Conservation (phyloP, 2,329 filamentous ascomycete genomes). For the Stachybotrys chlorohalonatus region DNA sequence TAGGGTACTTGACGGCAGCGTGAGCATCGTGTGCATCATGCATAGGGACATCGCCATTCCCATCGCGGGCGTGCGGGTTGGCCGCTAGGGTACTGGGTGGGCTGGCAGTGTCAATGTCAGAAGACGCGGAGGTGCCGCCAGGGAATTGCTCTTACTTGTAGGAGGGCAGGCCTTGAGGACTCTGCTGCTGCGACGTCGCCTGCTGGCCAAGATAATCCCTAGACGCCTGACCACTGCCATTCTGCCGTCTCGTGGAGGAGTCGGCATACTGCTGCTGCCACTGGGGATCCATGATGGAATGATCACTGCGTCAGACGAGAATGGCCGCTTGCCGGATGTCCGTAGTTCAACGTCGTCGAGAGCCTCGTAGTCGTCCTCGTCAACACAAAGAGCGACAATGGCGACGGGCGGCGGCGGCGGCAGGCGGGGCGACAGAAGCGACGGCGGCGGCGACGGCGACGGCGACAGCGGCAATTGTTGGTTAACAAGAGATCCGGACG, state of each 20-base stretch:
- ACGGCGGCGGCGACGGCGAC: background rate
- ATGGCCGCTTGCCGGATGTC: background rate
- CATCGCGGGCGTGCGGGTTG: slow-evolving; percentile 53
- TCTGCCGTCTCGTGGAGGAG: slow-evolving; percentile 56
- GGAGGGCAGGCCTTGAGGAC: slow-evolving; percentile 35
- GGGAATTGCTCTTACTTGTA: slow-evolving; percentile 65
- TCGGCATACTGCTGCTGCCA: slow-evolving; percentile 64
- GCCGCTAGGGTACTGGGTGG: slow-evolving; percentile 49
- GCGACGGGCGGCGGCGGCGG: background rate
- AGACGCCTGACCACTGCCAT: slow-evolving; percentile 37
- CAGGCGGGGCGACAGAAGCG: background rate
- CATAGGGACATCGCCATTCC: slow-evolving; percentile 74
- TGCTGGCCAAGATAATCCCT: slow-evolving; percentile 35
- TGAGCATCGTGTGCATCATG: slow-evolving; percentile 78
- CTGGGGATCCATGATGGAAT: slow-evolving; percentile 38
- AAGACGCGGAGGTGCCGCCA: slow-evolving; percentile 17
- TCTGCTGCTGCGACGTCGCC: slow-evolving; percentile 25
- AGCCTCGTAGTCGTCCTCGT: background rate
- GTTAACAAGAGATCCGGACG: background rate
- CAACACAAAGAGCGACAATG: background rate
- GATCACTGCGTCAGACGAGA: background rate
- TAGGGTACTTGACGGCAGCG: slow-evolving; percentile 75
- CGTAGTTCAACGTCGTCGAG: background rate
- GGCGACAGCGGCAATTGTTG: background rate
- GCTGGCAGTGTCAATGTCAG: slow-evolving; percentile 25